Percentiles rank a stretch among this genome's conserved stretches.
Evolutionary conservation across 345 rosid species (phyloP).

Genomic region (Rhodomyrtus tomentosa): DNA sequence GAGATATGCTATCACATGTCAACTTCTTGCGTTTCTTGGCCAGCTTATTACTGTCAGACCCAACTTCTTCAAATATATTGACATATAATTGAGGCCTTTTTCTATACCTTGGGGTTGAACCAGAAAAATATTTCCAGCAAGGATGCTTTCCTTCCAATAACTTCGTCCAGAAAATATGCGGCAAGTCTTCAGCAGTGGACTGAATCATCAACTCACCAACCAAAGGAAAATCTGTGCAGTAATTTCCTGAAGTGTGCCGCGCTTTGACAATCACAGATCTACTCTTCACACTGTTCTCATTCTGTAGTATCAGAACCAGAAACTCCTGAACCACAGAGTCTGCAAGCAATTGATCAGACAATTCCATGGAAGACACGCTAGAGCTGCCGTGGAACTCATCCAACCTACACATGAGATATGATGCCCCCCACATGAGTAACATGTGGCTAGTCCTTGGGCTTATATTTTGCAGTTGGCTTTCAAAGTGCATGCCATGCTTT

Average conservation of each 20-base stretch:
- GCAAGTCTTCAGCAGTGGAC: conserved; percentile 33
- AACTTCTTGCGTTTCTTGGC: conserved; percentile 49
- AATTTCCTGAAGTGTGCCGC: conserved; percentile 38
- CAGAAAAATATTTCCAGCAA: conserved; percentile 51
- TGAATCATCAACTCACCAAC: conserved; percentile 49
- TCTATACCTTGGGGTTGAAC: conserved; percentile 47
- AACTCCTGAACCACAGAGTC: conserved; percentile 44
- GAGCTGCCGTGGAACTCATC: conserved; percentile 39
- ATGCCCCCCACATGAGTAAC: conserved; percentile 84
- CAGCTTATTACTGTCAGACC: conserved; percentile 17
- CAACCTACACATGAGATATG: conserved; percentile 50
- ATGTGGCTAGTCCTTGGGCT: conserved; percentile 28
- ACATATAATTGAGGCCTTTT: conserved; percentile 44
- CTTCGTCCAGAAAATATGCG: conserved; percentile 64
- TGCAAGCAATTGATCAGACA: conserved; percentile 18
- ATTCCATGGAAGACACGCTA: conserved; percentile 4
- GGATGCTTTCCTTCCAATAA: conserved; percentile 54
- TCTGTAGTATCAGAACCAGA: conserved; percentile 27
- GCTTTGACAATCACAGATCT: conserved; percentile 45
- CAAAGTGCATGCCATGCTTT: conserved; percentile 35
- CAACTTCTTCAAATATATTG: conserved; percentile 10
- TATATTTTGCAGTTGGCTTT: conserved; percentile 29
- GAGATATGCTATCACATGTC: conserved; percentile 15
- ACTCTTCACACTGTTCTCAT: conserved; percentile 19
- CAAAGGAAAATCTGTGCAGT: conserved; percentile 29